Conservation (phyloP, 331 rosid genomes). For the Ulmus americana region DNA sequence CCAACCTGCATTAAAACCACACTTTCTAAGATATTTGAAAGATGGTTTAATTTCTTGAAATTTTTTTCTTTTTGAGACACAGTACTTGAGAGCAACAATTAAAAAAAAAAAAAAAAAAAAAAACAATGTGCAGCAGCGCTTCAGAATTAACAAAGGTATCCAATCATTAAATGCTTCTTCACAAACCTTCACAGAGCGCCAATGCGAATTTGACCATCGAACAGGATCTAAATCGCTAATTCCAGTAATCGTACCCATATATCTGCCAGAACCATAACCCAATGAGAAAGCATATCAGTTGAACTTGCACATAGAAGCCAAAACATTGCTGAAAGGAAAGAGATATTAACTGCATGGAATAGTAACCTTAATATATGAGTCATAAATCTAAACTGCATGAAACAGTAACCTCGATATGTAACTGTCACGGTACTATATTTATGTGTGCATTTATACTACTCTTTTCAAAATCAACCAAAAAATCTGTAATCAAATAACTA, state of each 20-base stretch:
- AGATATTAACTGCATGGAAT: not conserved
- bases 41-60: not conserved
- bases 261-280: conserved; percentile 35
- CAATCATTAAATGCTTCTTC: conserved; percentile 14
- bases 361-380: not conserved
- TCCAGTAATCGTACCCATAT: conserved; percentile 74
- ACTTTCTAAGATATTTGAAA: conserved; percentile 1
- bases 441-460: no score
- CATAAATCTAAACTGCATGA: not conserved
- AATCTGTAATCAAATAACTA: no score
- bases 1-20: conserved; percentile 32
- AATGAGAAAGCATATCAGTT: conserved; percentile 19
- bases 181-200: conserved; percentile 80
- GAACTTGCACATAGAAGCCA: not conserved
- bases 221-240: conserved; percentile 58
- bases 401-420: not conserved
- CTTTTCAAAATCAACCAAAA: no score
- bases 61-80: not conserved
- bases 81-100: no score
- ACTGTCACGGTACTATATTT: no score
- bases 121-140: not conserved
- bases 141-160: not conserved
- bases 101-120: no score
- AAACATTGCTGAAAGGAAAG: not conserved
- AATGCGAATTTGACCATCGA: conserved; percentile 70